A percentile compares a stretch with the other conserved stretches of the same genome.
These are phyloP conservation scores for Artemisia argyi DNA, from an alignment of 129 eudicot species.

Conservation along the genomic window DNA sequence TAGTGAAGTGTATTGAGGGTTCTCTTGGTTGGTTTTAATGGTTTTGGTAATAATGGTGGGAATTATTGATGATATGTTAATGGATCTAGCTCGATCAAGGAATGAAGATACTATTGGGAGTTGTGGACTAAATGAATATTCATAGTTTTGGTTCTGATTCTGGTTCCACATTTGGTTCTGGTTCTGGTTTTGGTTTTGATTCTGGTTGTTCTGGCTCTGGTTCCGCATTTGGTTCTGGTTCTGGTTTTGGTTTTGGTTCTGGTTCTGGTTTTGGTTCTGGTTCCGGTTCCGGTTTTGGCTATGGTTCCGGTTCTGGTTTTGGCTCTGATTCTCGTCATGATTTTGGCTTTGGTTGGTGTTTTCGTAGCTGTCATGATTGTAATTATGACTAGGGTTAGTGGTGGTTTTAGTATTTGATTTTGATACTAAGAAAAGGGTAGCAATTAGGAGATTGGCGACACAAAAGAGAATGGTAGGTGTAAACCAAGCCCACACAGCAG, in stretches of 20 bases:
- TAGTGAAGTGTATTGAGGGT: slow-evolving; percentile 2
- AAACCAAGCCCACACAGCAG: slow-evolving; percentile 38
- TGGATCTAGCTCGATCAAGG: slow-evolving; percentile 16
- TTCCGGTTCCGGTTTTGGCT: no score
- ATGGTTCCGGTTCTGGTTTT: no score
- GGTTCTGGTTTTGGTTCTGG: no score
- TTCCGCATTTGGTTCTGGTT: no score
- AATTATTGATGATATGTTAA: background rate
- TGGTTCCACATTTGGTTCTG: background rate
- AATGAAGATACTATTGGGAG: slow-evolving; percentile 6
- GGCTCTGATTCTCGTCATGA: no score
- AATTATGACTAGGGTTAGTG: background rate
- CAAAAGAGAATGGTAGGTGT: slow-evolving; percentile 57
- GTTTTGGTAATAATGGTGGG: slow-evolving; percentile 1
- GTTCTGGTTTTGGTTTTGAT: no score
- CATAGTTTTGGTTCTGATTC: no score
- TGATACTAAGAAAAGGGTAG: slow-evolving; percentile 38
- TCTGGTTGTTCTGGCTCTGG: background rate
- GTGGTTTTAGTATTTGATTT: slow-evolving; percentile 12
- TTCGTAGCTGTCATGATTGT: no score
- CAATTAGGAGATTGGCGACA: slow-evolving; percentile 48
- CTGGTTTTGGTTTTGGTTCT: no score
- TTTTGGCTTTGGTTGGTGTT: no score
- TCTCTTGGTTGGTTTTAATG: background rate
- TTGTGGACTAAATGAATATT: background rate